Evolutionary conservation across 2,329 filamentous ascomycete species (phyloP).

Genomic region (Aspergillus jensenii): DNA sequence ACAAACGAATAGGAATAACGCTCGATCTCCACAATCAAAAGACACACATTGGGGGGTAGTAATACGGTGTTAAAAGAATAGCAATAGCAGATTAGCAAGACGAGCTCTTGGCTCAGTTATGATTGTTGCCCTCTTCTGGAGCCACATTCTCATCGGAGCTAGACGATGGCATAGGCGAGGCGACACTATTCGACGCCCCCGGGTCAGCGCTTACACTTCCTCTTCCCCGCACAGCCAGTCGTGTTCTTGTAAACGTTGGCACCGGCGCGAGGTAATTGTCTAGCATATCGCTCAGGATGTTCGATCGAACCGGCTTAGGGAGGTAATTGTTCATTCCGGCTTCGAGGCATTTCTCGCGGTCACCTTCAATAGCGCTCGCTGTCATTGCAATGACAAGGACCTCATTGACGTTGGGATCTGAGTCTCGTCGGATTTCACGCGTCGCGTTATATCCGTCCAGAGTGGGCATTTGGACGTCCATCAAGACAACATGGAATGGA

Average conservation of each 20-base stretch:
- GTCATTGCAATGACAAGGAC: conserved; percentile 98
- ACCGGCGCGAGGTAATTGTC: conserved; percentile 63
- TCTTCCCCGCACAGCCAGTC: conserved; percentile 31
- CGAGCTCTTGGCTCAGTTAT: not conserved
- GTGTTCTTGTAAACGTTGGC: conserved; percentile 35
- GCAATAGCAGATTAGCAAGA: not conserved
- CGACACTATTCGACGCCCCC: not conserved
- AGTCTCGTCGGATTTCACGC: conserved; percentile 74
- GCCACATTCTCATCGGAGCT: not conserved
- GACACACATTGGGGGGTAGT: not conserved
- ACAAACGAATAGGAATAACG: not conserved
- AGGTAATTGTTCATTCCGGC: conserved; percentile 98
- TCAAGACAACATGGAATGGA: conserved; percentile 87
- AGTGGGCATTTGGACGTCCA: conserved; percentile 96
- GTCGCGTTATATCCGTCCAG: conserved; percentile 92
- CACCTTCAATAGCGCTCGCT: conserved; percentile 88
- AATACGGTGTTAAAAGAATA: not conserved
- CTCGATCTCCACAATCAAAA: not conserved
- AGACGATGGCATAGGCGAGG: not conserved
- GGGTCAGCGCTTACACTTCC: conserved; percentile 24
- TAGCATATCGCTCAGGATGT: conserved; percentile 81
- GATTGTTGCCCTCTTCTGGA: not conserved
- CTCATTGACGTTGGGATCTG: conserved; percentile 72
- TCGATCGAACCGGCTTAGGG: conserved; percentile 89
- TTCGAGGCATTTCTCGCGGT: conserved; percentile 91